Conservation (phyloP, 306 rosid genomes). For the Hippophae rhamnoides region DNA sequence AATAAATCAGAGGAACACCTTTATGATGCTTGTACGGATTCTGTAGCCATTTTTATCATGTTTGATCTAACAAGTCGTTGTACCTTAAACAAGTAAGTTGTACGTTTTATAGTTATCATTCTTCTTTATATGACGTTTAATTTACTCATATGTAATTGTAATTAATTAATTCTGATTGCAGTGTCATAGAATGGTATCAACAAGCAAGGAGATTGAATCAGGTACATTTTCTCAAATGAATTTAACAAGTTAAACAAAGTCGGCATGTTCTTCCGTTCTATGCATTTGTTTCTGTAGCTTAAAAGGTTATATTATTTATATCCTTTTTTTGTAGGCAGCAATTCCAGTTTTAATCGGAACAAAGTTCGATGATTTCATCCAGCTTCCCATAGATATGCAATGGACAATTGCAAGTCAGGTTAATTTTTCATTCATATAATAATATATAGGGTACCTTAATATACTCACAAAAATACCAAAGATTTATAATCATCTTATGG, state of each 20-base stretch:
- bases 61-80: constrained; percentile 94
- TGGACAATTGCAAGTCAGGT: constrained; percentile 97
- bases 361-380: constrained; percentile 94
- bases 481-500: no score
- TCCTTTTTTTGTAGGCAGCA: constrained; percentile 46
- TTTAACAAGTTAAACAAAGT: neutral
- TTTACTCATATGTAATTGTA: constrained; percentile 3
- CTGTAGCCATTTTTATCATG: constrained; percentile 86
- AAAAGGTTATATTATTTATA: neutral
- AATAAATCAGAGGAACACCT: constrained; percentile 45
- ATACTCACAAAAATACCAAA: neutral
- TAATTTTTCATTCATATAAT: constrained; percentile 1
- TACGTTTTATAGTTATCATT: neutral
- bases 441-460: neutral
- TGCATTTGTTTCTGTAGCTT: neutral
- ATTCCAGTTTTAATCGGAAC: constrained; percentile 88
- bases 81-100: constrained; percentile 60
- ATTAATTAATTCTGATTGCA: constrained; percentile 27
- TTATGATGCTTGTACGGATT: constrained; percentile 68
- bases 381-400: constrained; percentile 90
- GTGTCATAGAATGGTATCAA: constrained; percentile 62
- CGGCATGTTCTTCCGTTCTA: no score
- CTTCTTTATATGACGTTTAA: neutral
- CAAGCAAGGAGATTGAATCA: constrained; percentile 83
- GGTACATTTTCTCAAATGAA: constrained; percentile 25